phyloP scores from a whole-genome alignment of 768 basidiomycete genomes.

The Podaxis sp. region DNA sequence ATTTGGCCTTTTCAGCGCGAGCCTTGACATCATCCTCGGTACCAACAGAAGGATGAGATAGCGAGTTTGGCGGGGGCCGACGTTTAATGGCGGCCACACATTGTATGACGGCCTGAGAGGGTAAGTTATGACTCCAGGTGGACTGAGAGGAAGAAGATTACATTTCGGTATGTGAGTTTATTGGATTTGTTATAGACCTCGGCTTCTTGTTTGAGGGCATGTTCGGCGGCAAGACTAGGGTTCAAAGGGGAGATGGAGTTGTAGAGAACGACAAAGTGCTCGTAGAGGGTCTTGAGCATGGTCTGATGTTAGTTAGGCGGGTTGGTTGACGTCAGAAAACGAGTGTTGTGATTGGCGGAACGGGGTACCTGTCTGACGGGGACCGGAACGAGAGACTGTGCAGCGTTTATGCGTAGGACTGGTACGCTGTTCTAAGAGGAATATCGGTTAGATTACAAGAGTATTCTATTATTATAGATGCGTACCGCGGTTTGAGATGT shows the following conservation, averaged over 20 bases:
- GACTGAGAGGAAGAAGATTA: constrained; percentile 29
- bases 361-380: constrained; percentile 67
- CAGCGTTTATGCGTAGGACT: constrained; percentile 61
- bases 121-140: constrained; percentile 14
- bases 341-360: background rate
- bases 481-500: constrained; percentile 35
- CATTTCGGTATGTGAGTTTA: constrained; percentile 83
- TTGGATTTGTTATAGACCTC: constrained; percentile 74
- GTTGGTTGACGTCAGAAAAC: constrained; percentile 1
- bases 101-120: constrained; percentile 46
- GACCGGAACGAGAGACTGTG: constrained; percentile 68
- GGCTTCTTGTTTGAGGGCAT: constrained; percentile 79
- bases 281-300: constrained; percentile 72
- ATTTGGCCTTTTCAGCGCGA: constrained; percentile 42
- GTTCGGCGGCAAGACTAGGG: constrained; percentile 67
- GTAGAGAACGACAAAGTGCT: constrained; percentile 73
- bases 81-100: constrained; percentile 49
- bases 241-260: constrained; percentile 47
- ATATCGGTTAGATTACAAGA: background rate
- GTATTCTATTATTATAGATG: background rate
- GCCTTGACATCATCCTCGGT: constrained; percentile 63
- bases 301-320: constrained; percentile 28
- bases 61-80: constrained; percentile 51
- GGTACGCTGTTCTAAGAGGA: constrained; percentile 55
- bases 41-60: constrained; percentile 72